Conservation (phyloP, 1,284 basidiomycete species). For the Vanrija sp. region DNA sequence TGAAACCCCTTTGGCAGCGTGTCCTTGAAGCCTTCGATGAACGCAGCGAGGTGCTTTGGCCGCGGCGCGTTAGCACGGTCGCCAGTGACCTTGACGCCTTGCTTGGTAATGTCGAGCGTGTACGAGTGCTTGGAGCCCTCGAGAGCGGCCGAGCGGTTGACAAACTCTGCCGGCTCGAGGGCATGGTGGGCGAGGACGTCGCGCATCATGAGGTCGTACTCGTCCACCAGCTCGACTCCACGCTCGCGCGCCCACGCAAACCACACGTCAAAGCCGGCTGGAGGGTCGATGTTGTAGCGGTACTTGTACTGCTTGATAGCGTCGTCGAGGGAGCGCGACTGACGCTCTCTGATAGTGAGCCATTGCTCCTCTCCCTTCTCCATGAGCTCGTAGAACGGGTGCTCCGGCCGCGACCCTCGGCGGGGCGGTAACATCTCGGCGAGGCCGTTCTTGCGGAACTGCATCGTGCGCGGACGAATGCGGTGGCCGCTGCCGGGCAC, state of each 20-base stretch:
- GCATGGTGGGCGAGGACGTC: constrained; percentile 46
- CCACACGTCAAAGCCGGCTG: constrained; percentile 51
- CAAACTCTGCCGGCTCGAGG: constrained; percentile 36
- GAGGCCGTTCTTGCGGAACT: constrained; percentile 14
- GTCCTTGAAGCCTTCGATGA: constrained; percentile 41
- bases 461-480: constrained; percentile 22
- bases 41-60: constrained; percentile 30
- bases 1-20: constrained; percentile 38
- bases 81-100: constrained; percentile 26
- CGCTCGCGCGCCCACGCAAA: constrained; percentile 63
- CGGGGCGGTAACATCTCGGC: constrained; percentile 12
- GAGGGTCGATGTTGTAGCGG: constrained; percentile 52
- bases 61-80: constrained; percentile 27
- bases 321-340: constrained; percentile 56
- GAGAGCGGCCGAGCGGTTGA: constrained; percentile 27
- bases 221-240: constrained; percentile 75
- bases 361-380: constrained; percentile 42
- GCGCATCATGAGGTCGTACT: constrained; percentile 47
- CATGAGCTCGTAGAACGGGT: constrained; percentile 49
- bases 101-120: constrained; percentile 32
- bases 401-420: constrained; percentile 21
- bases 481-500: constrained; percentile 34
- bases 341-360: constrained; percentile 30
- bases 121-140: constrained; percentile 30
- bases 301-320: constrained; percentile 59